Evolutionary conservation across 352 stramenopile species (phyloP).

Genomic region (Achlya hypogyna): DNA sequence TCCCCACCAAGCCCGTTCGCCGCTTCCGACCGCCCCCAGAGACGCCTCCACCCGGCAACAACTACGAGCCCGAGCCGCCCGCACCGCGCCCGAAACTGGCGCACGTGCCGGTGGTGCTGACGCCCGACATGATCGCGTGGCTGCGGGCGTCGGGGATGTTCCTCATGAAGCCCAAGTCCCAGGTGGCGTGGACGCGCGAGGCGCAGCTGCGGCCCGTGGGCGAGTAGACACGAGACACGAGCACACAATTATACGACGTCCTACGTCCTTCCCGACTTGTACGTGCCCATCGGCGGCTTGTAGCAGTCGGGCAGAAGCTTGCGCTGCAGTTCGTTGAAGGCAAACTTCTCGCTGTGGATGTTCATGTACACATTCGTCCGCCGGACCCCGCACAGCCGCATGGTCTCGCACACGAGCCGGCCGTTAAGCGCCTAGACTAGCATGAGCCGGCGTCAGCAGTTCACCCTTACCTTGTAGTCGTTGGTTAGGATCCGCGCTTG

Average conservation of each 20-base stretch:
- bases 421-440: constrained; percentile 43
- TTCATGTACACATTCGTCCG: constrained; percentile 79
- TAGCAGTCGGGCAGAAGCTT: constrained; percentile 80
- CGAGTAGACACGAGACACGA: too few species aligned
- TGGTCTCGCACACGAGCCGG: constrained; percentile 51
- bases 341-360: constrained; percentile 76
- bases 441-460: constrained; percentile 23
- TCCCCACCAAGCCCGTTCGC: not conserved
- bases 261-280: constrained; percentile 61
- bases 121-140: constrained; percentile 1
- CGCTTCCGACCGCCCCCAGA: not conserved
- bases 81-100: not conserved
- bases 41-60: not conserved
- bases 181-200: not conserved
- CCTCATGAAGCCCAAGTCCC: not conserved
- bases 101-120: not conserved
- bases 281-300: constrained; percentile 69
- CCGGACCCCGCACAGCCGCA: constrained; percentile 64
- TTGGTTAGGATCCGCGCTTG: constrained; percentile 44
- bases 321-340: constrained; percentile 82
- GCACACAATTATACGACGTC: not conserved
- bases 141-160: constrained; percentile 1
- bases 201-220: not conserved
- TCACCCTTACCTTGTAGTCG: not conserved
- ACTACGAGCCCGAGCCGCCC: not conserved